Evolutionary conservation across 352 stramenopile genomes (phyloP), one percentile per base, ranked within the genome.

Genomic region (Blastocystis sp.): DNA sequence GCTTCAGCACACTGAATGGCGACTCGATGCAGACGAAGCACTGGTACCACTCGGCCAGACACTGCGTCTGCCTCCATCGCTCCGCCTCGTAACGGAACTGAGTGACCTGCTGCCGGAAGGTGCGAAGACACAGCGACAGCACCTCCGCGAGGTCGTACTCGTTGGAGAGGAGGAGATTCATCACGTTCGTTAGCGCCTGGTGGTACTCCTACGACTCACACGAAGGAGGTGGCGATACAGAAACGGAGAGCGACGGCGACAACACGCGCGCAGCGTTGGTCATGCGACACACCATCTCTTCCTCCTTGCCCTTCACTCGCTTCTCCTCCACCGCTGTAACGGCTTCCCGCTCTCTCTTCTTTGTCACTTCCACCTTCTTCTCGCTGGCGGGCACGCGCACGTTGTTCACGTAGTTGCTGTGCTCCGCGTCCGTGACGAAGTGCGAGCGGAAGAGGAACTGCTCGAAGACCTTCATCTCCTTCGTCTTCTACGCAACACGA

Each of bases 391-490:
- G 61, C 10, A 31, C 16, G 19, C 31, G 24, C 12, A 85, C n/a
- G 39, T 85, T 85, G 41, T 85, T 85, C 0, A 85, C 19, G 45
- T 85, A 85, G 45, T 69, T 39, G 37, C 24, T 21, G 29, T 85
- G 74, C n/a, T 85, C 74, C 50, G 39, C 31, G 10, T 85, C 74
- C 31, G 74, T 59, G 29, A 85, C 66, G 60, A 67, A 85, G 9
- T 41, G 31, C 10, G 24, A 85, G 13, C 74, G 74, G 37, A 70
- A 69, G 24, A 85, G 74, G 66, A 85, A 85, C 1, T 70, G 60
- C 33, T 85, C 74, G 51, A 85, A 85, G 1, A 59, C 51, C 60
- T 85, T 85, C 51, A 66, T 33, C 41, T 85, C 74, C n/a, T 33
- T 37, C 29, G 74, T 85, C 45, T 85, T 85, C 74, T 85, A 85